phyloP scores from a whole-genome alignment of 257 asterid genomes.

The Verbascum thapsus region DNA sequence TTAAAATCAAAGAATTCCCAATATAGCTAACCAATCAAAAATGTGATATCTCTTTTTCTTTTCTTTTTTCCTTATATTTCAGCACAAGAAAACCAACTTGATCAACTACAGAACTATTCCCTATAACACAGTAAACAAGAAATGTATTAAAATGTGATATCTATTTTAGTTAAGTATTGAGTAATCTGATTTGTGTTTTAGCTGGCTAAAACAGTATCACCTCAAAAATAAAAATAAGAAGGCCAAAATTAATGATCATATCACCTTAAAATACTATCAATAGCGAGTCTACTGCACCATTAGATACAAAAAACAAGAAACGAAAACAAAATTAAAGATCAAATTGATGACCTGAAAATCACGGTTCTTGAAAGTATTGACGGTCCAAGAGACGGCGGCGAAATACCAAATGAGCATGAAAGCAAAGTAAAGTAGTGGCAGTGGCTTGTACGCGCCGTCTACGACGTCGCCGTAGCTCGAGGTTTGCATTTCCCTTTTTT shows the following conservation, averaged over 20 bases:
- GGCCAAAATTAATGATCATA: background rate
- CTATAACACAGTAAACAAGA: background rate
- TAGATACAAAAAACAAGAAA: background rate
- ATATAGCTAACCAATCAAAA: background rate
- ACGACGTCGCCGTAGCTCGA: slow-evolving; percentile 33
- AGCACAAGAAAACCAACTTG: slow-evolving; percentile 1
- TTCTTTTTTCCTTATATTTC: too few relatives aligned
- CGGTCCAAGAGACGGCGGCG: slow-evolving; percentile 72
- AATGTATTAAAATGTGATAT: too few relatives aligned
- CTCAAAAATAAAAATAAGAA: background rate
- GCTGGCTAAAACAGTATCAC: background rate
- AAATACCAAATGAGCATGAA: slow-evolving; percentile 62
- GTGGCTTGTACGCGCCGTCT: slow-evolving; percentile 54
- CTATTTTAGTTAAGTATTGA: too few relatives aligned
- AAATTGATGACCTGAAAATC: slow-evolving; percentile 73
- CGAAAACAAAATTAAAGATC: background rate
- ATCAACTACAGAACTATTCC: background rate
- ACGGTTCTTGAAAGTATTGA: slow-evolving; percentile 69
- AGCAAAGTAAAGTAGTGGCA: slow-evolving; percentile 58
- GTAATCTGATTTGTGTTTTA: too few relatives aligned
- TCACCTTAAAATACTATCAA: slow-evolving; percentile 46
- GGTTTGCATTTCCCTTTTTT: slow-evolving; percentile 37
- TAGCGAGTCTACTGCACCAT: background rate
- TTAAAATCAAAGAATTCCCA: background rate
- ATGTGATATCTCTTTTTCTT: too few relatives aligned